Conservation (phyloP, 2,329 filamentous ascomycete genomes). For the Pleomassaria siparia region DNA sequence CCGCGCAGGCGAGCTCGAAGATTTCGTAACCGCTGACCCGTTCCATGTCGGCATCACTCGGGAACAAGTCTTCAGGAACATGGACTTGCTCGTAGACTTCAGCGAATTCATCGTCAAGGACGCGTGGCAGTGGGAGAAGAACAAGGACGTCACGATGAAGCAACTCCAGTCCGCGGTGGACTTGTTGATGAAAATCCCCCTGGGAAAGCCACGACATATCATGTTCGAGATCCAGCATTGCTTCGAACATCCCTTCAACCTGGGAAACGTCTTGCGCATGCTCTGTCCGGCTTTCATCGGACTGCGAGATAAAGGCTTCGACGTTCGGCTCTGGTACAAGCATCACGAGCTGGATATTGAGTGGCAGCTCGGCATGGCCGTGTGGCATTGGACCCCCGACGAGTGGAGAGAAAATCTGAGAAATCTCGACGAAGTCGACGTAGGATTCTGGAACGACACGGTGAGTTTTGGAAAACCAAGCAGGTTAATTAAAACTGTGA, state of each 20-base stretch:
- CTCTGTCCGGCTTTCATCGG: background rate
- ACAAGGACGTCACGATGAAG: background rate
- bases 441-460: background rate
- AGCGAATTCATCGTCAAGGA: background rate
- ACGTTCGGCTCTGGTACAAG: background rate
- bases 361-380: background rate
- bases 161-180: background rate
- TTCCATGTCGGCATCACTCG: constrained; percentile 4
- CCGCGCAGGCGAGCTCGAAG: background rate
- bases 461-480: too few relatives aligned
- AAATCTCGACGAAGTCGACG: background rate
- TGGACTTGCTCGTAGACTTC: background rate
- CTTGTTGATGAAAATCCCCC: background rate
- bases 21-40: background rate
- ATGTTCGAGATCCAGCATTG: background rate
- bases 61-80: background rate
- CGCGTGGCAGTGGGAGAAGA: background rate
- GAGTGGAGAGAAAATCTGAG: background rate
- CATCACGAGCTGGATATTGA: background rate
- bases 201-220: background rate
- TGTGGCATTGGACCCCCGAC: background rate
- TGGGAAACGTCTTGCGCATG: background rate
- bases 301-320: background rate
- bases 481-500: too few relatives aligned
- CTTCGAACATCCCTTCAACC: background rate